A percentile compares a stretch with the other conserved stretches of the same genome.
phyloP scores from a whole-genome alignment of 495 filamentous ascomycete genomes.

The Aspergillus olivimuriae region DNA sequence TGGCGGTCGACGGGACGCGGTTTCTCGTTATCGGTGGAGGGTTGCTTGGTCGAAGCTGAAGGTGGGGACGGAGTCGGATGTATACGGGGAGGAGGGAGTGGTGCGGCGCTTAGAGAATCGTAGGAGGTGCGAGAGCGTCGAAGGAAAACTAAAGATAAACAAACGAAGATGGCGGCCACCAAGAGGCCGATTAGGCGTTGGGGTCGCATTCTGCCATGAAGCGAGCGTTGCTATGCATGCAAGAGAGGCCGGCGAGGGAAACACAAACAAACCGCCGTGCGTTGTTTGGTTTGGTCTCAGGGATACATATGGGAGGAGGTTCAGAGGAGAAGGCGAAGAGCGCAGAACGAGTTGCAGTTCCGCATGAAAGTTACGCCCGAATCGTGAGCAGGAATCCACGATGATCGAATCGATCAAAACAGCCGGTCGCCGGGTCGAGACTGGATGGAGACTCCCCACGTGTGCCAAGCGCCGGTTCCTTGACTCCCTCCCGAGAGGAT shows the following conservation, averaged over 20 bases:
- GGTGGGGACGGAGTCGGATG: slow-evolving; percentile 9
- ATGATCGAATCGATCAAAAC: no score
- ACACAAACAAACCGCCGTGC: neutral
- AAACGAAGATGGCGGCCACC: slow-evolving; percentile 26
- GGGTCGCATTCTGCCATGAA: slow-evolving; percentile 35
- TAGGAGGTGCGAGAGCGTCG: slow-evolving; percentile 11
- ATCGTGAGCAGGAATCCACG: no score
- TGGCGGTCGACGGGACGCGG: slow-evolving; percentile 24
- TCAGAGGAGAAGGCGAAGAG: neutral
- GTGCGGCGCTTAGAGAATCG: slow-evolving; percentile 10
- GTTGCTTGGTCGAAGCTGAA: slow-evolving; percentile 12
- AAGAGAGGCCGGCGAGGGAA: slow-evolving; percentile 7
- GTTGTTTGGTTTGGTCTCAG: no score
- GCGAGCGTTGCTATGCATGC: slow-evolving; percentile 9
- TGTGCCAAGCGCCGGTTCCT: neutral
- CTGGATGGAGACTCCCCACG: neutral
- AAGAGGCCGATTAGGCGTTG: slow-evolving; percentile 32
- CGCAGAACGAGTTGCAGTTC: neutral
- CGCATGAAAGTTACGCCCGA: no score
- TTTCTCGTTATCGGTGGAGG: slow-evolving; percentile 12
- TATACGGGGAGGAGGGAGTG: slow-evolving; percentile 8
- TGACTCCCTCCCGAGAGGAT: no score
- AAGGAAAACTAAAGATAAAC: slow-evolving; percentile 27
- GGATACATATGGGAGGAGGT: neutral
- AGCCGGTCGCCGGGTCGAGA: neutral